Percentiles rank a stretch among this genome's conserved stretches.
phyloP scores from a whole-genome alignment of 78 protist species.

The Creolimax fragrantissima region DNA sequence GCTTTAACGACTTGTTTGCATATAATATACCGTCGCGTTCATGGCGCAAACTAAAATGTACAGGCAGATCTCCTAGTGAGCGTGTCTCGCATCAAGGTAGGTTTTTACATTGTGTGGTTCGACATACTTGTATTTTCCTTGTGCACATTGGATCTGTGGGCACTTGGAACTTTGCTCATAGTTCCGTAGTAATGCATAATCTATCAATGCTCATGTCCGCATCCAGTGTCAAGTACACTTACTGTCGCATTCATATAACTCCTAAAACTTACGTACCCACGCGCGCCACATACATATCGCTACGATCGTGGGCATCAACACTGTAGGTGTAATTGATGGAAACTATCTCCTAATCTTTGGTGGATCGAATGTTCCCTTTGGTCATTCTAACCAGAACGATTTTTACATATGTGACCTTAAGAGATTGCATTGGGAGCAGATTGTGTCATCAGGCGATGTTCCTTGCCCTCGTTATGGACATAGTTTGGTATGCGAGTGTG shows the following conservation, averaged over 20 bases:
- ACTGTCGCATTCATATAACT: no score
- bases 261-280: no score
- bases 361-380: conserved; percentile 22
- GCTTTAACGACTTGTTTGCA: not conserved
- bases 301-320: no score
- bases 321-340: not conserved
- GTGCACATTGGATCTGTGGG: no score
- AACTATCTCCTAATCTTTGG: not conserved
- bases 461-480: conserved; percentile 31
- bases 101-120: not conserved
- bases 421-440: not conserved
- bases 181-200: no score
- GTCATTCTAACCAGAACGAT: conserved; percentile 9
- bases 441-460: not conserved
- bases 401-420: not conserved
- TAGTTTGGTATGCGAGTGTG: not conserved
- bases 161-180: no score
- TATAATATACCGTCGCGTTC: not conserved
- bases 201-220: no score
- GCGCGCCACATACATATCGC: no score
- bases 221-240: no score
- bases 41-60: conserved; percentile 19
- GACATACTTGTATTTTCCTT: no score
- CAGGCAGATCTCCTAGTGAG: conserved; percentile 5
- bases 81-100: conserved; percentile 15